Evolutionary conservation across 495 filamentous ascomycete genomes (phyloP).

Genomic region (Aspergillus heteromorphus): DNA sequence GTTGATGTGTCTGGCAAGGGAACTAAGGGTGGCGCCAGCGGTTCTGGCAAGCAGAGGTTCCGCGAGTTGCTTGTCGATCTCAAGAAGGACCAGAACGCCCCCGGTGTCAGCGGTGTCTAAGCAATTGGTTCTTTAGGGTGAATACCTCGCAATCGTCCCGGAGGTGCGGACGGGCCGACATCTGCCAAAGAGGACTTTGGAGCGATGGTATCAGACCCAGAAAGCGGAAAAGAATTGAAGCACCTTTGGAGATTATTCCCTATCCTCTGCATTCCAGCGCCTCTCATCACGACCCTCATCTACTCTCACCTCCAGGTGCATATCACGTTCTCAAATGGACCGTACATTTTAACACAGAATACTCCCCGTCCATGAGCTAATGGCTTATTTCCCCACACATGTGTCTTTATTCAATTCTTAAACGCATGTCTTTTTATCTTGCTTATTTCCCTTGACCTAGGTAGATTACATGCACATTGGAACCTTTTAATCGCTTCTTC

Average conservation of each 20-base stretch:
- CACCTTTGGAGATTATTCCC: conserved; percentile 5
- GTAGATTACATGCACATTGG: conserved; percentile 18
- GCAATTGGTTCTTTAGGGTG: neutral
- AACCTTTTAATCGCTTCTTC: conserved; percentile 6
- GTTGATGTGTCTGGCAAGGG: conserved; percentile 96
- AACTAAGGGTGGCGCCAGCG: conserved; percentile 71
- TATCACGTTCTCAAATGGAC: conserved; percentile 1
- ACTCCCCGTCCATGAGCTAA: neutral
- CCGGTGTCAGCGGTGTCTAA: conserved; percentile 58
- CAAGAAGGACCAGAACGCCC: conserved; percentile 90
- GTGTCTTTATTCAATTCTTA: conserved; percentile 15
- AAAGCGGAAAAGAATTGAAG: neutral
- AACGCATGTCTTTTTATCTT: conserved; percentile 24
- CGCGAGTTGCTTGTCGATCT: conserved; percentile 84
- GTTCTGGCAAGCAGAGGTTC: conserved; percentile 91
- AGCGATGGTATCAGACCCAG: neutral
- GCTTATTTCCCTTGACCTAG: conserved; percentile 19
- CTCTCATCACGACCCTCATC: conserved; percentile 3
- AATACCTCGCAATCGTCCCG: no score
- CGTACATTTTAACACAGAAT: neutral
- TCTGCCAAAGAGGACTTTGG: neutral
- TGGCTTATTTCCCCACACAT: conserved; percentile 6
- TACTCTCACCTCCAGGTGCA: conserved; percentile 5
- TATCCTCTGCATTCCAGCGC: conserved; percentile 8
- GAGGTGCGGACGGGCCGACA: neutral